Base-by-base conservation (phyloP, 148 eudicot genomes). In the Rhododendron molle region DNA sequence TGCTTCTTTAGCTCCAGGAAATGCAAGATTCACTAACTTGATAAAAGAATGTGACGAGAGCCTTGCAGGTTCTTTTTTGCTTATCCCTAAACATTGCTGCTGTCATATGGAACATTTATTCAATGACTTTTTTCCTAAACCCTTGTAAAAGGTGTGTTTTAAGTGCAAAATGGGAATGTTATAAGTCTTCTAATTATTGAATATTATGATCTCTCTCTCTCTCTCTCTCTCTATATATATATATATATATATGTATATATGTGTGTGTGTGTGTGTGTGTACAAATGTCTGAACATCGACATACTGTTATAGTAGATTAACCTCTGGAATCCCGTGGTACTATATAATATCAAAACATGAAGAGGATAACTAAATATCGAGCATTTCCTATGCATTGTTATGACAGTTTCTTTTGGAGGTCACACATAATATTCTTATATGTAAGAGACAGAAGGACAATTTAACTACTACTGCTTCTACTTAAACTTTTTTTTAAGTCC, bases 21-120 rank as follows among this genome's bases (percentile, higher is more conserved):
- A 97, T 76, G 85, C 95, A 34, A 92, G 99, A 90, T 97, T 97
- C 86, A 83, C 87, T 28, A 93, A 92, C 36, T 87, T 91, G 86
- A 92, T 97, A 85, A 92, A 93, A 86, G 95, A 97, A 87, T 97
- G 99, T 91, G 93, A 94, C 34, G 87, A 91, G 90, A 89, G 86
- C 80, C 93, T 97, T 81, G 98, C 98, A 91, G 98, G 99, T 97
- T 90, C 47, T 44, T 82, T 30, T 81, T 46, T 1, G 32, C n/a
- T 40, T 58, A 16, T 54, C 72, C 1, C 14, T 26, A 26, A 9
- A 58, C 49, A 21, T 9, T 13, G 36, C 65, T 67, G 15, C 65
- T 52, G 23, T n/a, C 28, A 67, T 10, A 28, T 23, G 73, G 30
- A 67, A 67, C 73, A 67, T 26, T 67, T 11, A 65, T 26, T 65